Percentiles rank a stretch among this genome's conserved stretches.
Evolutionary conservation across 495 filamentous ascomycete species (phyloP).

Genomic region (Tuber borchii): DNA sequence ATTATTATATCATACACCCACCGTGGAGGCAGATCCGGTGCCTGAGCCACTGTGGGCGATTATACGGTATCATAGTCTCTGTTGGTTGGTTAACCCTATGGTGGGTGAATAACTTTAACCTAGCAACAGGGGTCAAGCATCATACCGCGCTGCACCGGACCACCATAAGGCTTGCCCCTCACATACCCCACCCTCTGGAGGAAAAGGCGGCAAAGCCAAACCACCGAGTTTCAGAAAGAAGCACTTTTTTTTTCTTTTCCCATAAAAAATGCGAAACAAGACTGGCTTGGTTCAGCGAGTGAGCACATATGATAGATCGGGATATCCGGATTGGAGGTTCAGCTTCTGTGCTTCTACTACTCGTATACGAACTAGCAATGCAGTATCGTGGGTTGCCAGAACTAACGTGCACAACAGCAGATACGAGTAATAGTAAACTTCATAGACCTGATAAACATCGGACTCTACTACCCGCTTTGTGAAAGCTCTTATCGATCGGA

Average conservation of each 20-base stretch:
- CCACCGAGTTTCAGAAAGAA: not conserved
- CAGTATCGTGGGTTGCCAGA: too few species aligned
- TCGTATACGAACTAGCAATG: too few species aligned
- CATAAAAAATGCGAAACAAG: not conserved
- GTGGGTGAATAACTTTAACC: not conserved
- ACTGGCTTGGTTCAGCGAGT: not conserved
- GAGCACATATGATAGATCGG: not conserved
- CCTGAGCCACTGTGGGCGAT: not conserved
- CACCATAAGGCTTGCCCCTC: not conserved
- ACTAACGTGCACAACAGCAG: too few species aligned
- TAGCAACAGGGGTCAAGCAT: not conserved
- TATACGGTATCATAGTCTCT: too few species aligned
- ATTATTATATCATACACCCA: not conserved
- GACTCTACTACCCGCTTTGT: too few species aligned
- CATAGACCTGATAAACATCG: too few species aligned
- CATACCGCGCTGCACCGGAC: not conserved
- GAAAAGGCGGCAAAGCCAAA: slow-evolving; percentile 1
- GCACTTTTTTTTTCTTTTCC: not conserved
- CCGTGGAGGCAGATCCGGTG: not conserved
- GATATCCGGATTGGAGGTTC: not conserved
- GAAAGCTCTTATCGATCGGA: too few species aligned
- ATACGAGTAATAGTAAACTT: too few species aligned
- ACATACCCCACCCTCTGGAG: not conserved
- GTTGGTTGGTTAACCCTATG: not conserved
- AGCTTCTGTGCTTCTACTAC: not conserved